Conservation (phyloP, 805 yeast genomes). For the Grigorovia yakushimaensis region DNA sequence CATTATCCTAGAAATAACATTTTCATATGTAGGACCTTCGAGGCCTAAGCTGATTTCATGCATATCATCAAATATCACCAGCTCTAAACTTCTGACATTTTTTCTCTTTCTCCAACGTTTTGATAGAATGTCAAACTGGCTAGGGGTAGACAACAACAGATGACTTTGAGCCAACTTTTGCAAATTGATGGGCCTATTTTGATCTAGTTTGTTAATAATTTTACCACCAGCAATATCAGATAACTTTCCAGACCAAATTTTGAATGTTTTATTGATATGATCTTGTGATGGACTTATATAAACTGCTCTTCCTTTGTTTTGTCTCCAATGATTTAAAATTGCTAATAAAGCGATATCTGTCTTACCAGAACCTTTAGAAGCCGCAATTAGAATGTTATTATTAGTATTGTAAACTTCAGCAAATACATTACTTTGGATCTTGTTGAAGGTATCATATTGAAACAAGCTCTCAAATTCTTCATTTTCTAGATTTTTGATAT, state of each 20-base stretch:
- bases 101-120: conserved; percentile 77
- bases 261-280: conserved; percentile 37
- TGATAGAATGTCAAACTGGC: conserved; percentile 62
- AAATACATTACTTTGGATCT: conserved; percentile 64
- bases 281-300: conserved; percentile 61
- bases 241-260: conserved; percentile 46
- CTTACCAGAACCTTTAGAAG: conserved; percentile 70
- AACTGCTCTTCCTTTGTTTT: conserved; percentile 58
- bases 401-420: conserved; percentile 46
- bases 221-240: conserved; percentile 47
- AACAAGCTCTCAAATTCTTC: conserved; percentile 40
- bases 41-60: conserved; percentile 54
- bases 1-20: conserved; percentile 57
- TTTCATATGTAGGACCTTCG: conserved; percentile 60
- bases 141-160: conserved; percentile 67
- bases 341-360: conserved; percentile 65
- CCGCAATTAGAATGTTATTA: conserved; percentile 56
- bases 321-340: conserved; percentile 60
- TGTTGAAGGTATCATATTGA: conserved; percentile 49
- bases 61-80: conserved; percentile 63
- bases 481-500: conserved; percentile 39
- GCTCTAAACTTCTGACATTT: conserved; percentile 55
- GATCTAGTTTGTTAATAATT: conserved; percentile 42
- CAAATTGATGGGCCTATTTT: conserved; percentile 45
- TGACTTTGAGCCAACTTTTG: conserved; percentile 50